Percentiles rank a stretch among this genome's conserved stretches.
Evolutionary conservation across 371 early-diverging fungal species (phyloP).

Genomic region (Capillidium heterosporum): DNA sequence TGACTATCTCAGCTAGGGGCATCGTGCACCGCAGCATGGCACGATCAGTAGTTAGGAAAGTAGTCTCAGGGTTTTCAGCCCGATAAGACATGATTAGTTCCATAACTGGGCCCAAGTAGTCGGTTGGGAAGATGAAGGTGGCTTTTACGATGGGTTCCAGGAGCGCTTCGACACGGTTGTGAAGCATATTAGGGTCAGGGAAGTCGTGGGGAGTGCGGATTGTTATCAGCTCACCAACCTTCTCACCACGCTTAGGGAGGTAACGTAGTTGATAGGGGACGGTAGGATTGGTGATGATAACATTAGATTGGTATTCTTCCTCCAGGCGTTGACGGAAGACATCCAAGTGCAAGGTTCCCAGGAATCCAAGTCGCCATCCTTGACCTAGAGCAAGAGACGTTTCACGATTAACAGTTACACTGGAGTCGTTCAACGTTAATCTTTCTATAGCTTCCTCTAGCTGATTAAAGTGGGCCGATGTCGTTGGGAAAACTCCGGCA

Average conservation of each 20-base stretch:
- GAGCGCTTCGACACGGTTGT: constrained; percentile 37
- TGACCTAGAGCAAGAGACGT: constrained; percentile 80
- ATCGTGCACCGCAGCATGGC: constrained; percentile 74
- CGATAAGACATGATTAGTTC: constrained; percentile 66
- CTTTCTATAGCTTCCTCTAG: constrained; percentile 81
- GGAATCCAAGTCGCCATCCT: constrained; percentile 91
- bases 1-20: constrained; percentile 84
- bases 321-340: constrained; percentile 89
- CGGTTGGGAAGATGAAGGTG: constrained; percentile 80
- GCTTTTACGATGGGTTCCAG: constrained; percentile 86
- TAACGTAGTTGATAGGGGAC: constrained; percentile 59
- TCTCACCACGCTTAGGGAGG: constrained; percentile 15
- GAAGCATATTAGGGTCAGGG: constrained; percentile 55
- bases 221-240: constrained; percentile 28
- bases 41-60: constrained; percentile 67
- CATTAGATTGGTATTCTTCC: constrained; percentile 81
- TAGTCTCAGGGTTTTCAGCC: constrained; percentile 68
- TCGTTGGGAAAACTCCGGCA: constrained; percentile 87
- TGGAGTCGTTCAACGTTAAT: constrained; percentile 85
- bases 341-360: constrained; percentile 94
- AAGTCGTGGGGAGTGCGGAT: constrained; percentile 86
- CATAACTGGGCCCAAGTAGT: constrained; percentile 79
- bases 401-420: constrained; percentile 76
- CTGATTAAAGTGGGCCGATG: constrained; percentile 68
- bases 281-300: constrained; percentile 84